Evolutionary conservation across 805 yeast species (phyloP).

Genomic region (Candida dajiaensis): DNA sequence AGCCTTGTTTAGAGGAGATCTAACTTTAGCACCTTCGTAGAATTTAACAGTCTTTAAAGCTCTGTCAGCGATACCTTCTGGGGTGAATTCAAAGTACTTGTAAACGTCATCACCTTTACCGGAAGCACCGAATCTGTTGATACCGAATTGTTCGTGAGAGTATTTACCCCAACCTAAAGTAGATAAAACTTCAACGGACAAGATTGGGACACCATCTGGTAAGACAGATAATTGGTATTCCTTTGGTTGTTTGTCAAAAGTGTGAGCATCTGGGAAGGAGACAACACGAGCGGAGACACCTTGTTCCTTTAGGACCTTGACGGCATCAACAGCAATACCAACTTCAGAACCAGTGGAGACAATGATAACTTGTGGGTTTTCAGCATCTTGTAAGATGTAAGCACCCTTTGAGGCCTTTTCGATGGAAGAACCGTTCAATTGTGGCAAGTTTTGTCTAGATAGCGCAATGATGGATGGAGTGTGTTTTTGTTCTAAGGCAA

Average conservation of each 20-base stretch:
- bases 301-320: constrained; percentile 56
- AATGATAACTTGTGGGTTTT: constrained; percentile 63
- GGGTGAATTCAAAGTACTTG: constrained; percentile 83
- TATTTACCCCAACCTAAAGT: constrained; percentile 91
- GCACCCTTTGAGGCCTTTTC: constrained; percentile 96
- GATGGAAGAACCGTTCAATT: constrained; percentile 84
- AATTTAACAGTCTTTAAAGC: constrained; percentile 73
- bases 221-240: constrained; percentile 81
- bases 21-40: constrained; percentile 70
- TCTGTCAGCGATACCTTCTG: constrained; percentile 86
- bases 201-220: constrained; percentile 91
- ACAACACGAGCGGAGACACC: constrained; percentile 80
- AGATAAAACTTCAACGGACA: constrained; percentile 91
- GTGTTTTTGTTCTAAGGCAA: constrained; percentile 51
- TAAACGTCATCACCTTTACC: constrained; percentile 82
- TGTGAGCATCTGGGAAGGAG: constrained; percentile 87
- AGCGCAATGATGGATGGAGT: constrained; percentile 75
- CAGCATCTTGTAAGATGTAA: constrained; percentile 63
- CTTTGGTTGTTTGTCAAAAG: constrained; percentile 77
- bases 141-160: constrained; percentile 94
- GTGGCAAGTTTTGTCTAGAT: constrained; percentile 87
- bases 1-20: constrained; percentile 77
- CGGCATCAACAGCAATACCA: constrained; percentile 72
- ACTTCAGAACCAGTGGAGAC: constrained; percentile 95
- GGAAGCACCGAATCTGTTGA: constrained; percentile 94